A percentile compares a stretch with the other conserved stretches of the same genome.
Conservation (phyloP, 2,329 filamentous ascomycete species). For the Aphanoascus verrucosus region DNA sequence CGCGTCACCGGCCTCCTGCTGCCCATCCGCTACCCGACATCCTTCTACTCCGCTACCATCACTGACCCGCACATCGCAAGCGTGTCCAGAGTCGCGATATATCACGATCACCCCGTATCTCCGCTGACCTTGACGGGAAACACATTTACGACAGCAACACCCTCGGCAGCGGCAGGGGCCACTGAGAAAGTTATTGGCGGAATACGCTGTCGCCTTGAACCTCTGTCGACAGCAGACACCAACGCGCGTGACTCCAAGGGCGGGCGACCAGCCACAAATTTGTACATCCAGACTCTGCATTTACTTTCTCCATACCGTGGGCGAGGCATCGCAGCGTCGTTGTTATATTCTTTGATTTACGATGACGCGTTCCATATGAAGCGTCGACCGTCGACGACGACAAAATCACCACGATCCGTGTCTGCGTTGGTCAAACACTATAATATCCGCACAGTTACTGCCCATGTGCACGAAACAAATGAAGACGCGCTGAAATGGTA, state of each 20-base stretch:
- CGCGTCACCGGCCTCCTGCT: conserved; percentile 49
- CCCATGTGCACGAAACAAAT: conserved; percentile 56
- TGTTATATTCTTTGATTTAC: conserved; percentile 39
- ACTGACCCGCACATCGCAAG: conserved; percentile 43
- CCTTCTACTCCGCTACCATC: conserved; percentile 51
- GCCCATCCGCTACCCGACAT: conserved; percentile 50
- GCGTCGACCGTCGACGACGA: background rate
- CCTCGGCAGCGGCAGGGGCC: conserved; percentile 9
- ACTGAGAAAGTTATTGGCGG: conserved; percentile 39
- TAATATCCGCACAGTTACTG: conserved; percentile 44
- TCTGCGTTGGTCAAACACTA: conserved; percentile 39
- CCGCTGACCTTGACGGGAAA: conserved; percentile 16
- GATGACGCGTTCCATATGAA: conserved; percentile 10
- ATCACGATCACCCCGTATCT: conserved; percentile 39
- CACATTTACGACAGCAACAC: background rate
- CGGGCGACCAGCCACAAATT: conserved; percentile 26
- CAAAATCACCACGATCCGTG: conserved; percentile 15
- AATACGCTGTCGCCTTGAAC: conserved; percentile 40
- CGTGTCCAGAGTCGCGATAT: conserved; percentile 50
- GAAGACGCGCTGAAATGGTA: conserved; percentile 53
- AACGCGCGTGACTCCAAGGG: background rate
- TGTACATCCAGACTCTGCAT: conserved; percentile 53
- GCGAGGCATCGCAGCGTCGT: conserved; percentile 46
- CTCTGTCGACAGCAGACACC: conserved; percentile 17
- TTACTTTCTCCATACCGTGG: conserved; percentile 50